Percentiles rank a stretch among this genome's conserved stretches.
These are phyloP conservation scores for Erysimum cheiri DNA, from an alignment of 441 rosid species.

Conservation along the genomic window DNA sequence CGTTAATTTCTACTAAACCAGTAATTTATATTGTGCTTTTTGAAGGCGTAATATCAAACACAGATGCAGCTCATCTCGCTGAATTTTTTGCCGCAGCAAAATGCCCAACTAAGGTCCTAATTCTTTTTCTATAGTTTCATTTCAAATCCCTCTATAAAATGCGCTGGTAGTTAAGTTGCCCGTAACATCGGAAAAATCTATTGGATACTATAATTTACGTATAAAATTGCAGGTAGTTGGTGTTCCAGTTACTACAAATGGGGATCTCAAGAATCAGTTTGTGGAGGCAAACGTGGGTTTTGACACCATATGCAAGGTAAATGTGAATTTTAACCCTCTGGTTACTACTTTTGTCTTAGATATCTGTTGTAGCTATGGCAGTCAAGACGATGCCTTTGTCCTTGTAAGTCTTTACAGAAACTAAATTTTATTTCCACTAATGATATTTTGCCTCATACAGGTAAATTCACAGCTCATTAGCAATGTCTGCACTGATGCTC, in stretches of 20 bases:
- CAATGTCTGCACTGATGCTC: conserved; percentile 98
- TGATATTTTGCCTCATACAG: conserved; percentile 48
- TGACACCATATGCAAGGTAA: conserved; percentile 98
- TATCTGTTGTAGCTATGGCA: conserved; percentile 8
- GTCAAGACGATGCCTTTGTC: conserved; percentile 12
- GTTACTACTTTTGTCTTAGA: conserved; percentile 11
- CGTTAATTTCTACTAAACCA: conserved; percentile 29
- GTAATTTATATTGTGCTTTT: conserved; percentile 34
- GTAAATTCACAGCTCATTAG: conserved; percentile 98
- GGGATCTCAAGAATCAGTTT: conserved; percentile 97
- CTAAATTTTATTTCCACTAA: conserved; percentile 9
- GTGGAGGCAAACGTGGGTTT: conserved; percentile 98
- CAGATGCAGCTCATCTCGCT: conserved; percentile 99
- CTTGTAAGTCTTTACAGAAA: not conserved
- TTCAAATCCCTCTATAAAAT: conserved; percentile 1
- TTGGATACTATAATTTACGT: conserved; percentile 4
- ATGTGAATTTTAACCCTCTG: not conserved
- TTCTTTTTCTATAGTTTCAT: not conserved
- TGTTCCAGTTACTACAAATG: conserved; percentile 95
- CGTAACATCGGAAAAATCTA: not conserved
- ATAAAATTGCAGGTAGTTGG: conserved; percentile 76
- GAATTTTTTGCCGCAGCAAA: conserved; percentile 92
- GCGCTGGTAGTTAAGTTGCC: conserved; percentile 6
- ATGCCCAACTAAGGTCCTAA: conserved; percentile 85
- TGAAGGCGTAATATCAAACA: conserved; percentile 94